Evolutionary conservation across 2,329 filamentous ascomycete genomes (phyloP).

Genomic region (Cercospora janseana): DNA sequence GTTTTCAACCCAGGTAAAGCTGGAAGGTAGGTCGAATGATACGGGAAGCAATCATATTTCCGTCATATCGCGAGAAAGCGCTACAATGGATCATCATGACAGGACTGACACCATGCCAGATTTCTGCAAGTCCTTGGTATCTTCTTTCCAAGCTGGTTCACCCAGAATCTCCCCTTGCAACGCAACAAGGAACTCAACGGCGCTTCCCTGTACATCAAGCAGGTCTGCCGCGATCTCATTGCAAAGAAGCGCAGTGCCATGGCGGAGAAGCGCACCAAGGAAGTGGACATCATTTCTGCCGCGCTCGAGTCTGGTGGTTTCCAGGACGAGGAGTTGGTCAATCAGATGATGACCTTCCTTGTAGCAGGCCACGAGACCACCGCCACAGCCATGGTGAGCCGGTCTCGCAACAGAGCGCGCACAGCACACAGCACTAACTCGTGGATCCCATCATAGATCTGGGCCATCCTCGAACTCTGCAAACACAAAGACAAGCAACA

Average conservation of each 20-base stretch:
- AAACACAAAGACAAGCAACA: constrained; percentile 50
- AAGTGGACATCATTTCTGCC: constrained; percentile 75
- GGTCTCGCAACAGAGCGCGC: no score
- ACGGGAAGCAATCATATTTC: background rate
- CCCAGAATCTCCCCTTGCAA: constrained; percentile 64
- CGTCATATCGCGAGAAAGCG: background rate
- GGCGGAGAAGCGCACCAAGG: constrained; percentile 45
- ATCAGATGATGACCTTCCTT: constrained; percentile 66
- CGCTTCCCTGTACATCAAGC: constrained; percentile 60
- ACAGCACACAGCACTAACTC: no score
- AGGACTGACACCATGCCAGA: constrained; percentile 32
- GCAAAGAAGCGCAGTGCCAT: constrained; percentile 63
- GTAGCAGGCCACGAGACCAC: constrained; percentile 63
- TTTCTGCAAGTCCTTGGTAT: constrained; percentile 51
- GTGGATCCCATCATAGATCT: constrained; percentile 52
- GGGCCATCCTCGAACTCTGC: constrained; percentile 55
- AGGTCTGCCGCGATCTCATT: constrained; percentile 64
- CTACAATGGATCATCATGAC: background rate
- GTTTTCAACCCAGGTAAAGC: constrained; percentile 52
- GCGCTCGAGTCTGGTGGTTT: constrained; percentile 75
- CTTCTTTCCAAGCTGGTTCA: constrained; percentile 63
- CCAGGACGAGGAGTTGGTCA: constrained; percentile 71
- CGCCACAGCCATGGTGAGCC: constrained; percentile 51
- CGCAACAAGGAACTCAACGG: constrained; percentile 64
- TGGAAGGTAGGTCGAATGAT: constrained; percentile 35